Percentiles rank a stretch among this genome's conserved stretches.
Conservation (phyloP, 352 stramenopile genomes). For the Pythium coloratum region DNA sequence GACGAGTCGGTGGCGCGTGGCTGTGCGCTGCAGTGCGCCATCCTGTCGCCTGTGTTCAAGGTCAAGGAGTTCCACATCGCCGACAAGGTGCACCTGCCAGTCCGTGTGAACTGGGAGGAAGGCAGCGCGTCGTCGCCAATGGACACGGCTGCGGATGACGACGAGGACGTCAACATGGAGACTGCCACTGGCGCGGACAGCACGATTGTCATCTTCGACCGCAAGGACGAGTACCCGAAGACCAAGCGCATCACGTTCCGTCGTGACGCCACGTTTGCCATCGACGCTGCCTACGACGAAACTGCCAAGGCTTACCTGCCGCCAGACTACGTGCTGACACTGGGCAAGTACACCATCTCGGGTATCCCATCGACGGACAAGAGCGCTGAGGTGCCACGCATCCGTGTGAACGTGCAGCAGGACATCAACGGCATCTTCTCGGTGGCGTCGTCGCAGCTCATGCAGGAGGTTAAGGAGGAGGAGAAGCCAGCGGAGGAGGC, state of each 20-base stretch:
- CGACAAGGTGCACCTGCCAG: conserved; percentile 89
- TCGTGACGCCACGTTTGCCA: conserved; percentile 90
- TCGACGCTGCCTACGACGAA: conserved; percentile 91
- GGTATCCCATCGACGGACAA: conserved; percentile 79
- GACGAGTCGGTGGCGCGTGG: conserved; percentile 98
- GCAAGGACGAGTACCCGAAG: conserved; percentile 96
- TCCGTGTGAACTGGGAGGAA: conserved; percentile 94
- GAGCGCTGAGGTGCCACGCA: conserved; percentile 79
- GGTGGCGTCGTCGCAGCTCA: conserved; percentile 95
- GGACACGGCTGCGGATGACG: conserved; percentile 73
- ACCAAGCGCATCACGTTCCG: conserved; percentile 97
- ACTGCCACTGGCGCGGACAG: conserved; percentile 54
- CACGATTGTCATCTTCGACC: conserved; percentile 95
- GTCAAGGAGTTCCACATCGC: conserved; percentile 91
- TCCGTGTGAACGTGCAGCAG: conserved; percentile 98
- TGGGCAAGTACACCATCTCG: conserved; percentile 94
- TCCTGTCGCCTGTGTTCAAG: conserved; percentile 98
- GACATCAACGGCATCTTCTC: conserved; percentile 97
- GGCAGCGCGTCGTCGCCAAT: conserved; percentile 47
- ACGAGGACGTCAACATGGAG: conserved; percentile 89
- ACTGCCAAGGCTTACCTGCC: conserved; percentile 64
- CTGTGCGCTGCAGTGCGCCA: conserved; percentile 97
- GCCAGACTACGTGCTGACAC: conserved; percentile 65
- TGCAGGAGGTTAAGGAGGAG: conserved; percentile 95
- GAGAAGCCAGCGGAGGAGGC: conserved; percentile 63